Evolutionary conservation across 2,329 filamentous ascomycete genomes (phyloP).

Genomic region (Colletotrichum sp.): DNA sequence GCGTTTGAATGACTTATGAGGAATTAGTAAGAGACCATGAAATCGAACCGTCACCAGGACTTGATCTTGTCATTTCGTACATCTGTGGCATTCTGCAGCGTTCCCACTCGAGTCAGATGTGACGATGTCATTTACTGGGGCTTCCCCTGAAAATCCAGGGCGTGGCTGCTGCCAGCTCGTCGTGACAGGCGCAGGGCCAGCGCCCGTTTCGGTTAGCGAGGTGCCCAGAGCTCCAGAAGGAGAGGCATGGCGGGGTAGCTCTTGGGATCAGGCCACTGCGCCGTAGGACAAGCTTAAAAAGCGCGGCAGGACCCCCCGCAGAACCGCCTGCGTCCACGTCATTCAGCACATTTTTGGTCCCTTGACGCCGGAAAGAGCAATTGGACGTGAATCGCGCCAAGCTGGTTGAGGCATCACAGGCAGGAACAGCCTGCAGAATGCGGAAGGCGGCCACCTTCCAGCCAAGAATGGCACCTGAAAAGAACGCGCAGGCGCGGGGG

Average conservation of each 20-base stretch:
- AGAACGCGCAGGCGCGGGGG: not conserved
- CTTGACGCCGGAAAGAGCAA: not conserved
- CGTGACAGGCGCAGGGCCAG: not conserved
- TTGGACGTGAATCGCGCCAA: not conserved
- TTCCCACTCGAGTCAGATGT: not conserved
- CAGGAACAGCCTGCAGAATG: not conserved
- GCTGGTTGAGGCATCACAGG: not conserved
- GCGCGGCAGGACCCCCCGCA: not conserved
- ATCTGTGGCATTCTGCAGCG: not conserved
- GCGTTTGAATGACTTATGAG: not conserved
- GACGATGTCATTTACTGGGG: not conserved
- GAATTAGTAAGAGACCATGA: not conserved
- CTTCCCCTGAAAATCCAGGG: not conserved
- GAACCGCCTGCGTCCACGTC: not conserved
- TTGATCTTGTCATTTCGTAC: not conserved
- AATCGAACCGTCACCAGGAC: not conserved
- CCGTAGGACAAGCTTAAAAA: not conserved
- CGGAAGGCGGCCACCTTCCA: not conserved
- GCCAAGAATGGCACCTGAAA: not conserved
- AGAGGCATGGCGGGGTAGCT: constrained; percentile 16
- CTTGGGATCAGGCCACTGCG: not conserved
- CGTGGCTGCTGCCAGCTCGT: not conserved
- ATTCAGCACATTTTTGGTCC: not conserved
- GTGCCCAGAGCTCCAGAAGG: constrained; percentile 1
- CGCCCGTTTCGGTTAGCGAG: not conserved